Conservation (phyloP, 2,329 filamentous ascomycete genomes). For the Phoma sp. region DNA sequence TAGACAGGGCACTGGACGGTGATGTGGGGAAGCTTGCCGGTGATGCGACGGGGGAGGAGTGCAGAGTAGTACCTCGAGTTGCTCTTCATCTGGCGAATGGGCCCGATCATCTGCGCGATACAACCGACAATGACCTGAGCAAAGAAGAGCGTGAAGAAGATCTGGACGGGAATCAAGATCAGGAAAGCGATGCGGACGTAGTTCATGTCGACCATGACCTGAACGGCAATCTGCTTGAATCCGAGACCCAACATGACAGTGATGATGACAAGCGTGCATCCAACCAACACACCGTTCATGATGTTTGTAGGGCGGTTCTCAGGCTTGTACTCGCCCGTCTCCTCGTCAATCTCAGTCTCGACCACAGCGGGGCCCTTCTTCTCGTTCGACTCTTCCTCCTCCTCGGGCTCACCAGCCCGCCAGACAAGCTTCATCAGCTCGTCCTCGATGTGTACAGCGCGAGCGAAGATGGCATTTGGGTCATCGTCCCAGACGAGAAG, state of each 20-base stretch:
- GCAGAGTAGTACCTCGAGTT: constrained; percentile 86
- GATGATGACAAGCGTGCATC: constrained; percentile 70
- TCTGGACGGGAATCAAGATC: constrained; percentile 70
- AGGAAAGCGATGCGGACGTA: constrained; percentile 71
- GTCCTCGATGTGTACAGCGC: constrained; percentile 73
- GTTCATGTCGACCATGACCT: constrained; percentile 68
- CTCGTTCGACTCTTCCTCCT: constrained; percentile 56
- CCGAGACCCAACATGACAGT: constrained; percentile 72
- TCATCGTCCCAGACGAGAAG: constrained; percentile 83
- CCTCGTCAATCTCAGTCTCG: constrained; percentile 70
- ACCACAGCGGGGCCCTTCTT: constrained; percentile 58
- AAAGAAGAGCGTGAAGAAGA: constrained; percentile 86
- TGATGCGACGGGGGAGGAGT: constrained; percentile 67
- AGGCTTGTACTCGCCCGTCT: constrained; percentile 70
- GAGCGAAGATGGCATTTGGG: constrained; percentile 69
- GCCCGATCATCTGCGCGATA: constrained; percentile 76
- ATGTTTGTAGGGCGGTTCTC: constrained; percentile 72
- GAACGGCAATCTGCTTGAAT: constrained; percentile 71
- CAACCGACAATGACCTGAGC: constrained; percentile 79
- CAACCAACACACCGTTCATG: constrained; percentile 72
- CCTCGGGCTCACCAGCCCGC: constrained; percentile 62
- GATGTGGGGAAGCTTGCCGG: constrained; percentile 68
- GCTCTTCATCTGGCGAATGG: constrained; percentile 71
- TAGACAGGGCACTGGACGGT: constrained; percentile 83
- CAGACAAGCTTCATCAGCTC: constrained; percentile 81